Evolutionary conservation across 2,329 filamentous ascomycete species (phyloP).

Genomic region (Cercospora canescens): DNA sequence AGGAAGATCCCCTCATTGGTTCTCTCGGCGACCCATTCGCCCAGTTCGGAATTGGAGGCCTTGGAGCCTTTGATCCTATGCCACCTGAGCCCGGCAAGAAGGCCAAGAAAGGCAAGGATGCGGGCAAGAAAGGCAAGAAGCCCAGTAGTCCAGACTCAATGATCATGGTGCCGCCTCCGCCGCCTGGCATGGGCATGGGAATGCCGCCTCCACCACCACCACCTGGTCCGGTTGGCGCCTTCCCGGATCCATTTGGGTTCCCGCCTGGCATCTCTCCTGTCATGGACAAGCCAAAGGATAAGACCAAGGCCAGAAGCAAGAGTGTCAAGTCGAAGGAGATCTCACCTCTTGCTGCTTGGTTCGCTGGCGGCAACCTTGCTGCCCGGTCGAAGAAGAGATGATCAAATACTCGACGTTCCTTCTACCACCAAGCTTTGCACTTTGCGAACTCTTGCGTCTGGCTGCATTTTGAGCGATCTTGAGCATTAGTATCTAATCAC

Average conservation of each 20-base stretch:
- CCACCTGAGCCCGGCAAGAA: slow-evolving; percentile 16
- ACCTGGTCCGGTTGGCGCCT: slow-evolving; percentile 18
- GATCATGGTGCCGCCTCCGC: slow-evolving; percentile 16
- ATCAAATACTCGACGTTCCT: background rate
- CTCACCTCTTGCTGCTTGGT: slow-evolving; percentile 31
- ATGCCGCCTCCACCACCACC: slow-evolving; percentile 24
- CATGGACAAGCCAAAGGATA: slow-evolving; percentile 17
- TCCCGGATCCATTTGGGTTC: slow-evolving; percentile 21
- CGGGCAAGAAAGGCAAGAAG: slow-evolving; percentile 4
- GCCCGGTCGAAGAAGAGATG: slow-evolving; percentile 17
- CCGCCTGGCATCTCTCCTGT: slow-evolving; percentile 12
- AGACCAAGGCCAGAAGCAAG: slow-evolving; percentile 25
- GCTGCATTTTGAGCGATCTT: background rate
- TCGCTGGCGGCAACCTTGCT: slow-evolving; percentile 28
- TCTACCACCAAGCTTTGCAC: background rate
- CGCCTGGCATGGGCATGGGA: slow-evolving; percentile 7
- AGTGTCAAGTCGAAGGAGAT: slow-evolving; percentile 27
- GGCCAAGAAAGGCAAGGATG: background rate
- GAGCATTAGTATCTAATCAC: background rate
- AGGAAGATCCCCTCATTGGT: slow-evolving; percentile 13
- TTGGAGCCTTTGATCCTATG: slow-evolving; percentile 11
- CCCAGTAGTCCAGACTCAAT: slow-evolving; percentile 18
- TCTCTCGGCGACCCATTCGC: slow-evolving; percentile 19
- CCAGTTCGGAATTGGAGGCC: slow-evolving; percentile 17
- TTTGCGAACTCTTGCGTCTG: background rate